Evolutionary conservation across 768 basidiomycete species (phyloP).

Genomic region (Lactarius quietus): DNA sequence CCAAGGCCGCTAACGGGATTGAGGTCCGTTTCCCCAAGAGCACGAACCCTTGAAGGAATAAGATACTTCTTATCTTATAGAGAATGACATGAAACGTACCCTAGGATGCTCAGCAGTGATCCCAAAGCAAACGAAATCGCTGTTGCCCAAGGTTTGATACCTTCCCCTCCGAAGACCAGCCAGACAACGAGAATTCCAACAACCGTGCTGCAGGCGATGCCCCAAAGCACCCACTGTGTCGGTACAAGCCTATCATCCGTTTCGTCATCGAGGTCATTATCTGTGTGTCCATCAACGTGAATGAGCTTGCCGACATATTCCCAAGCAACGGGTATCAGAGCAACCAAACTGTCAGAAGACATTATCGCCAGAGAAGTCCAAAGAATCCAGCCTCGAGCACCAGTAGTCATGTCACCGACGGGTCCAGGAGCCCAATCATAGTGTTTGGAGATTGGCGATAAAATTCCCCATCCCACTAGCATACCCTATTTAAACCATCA

Average conservation of each 20-base stretch:
- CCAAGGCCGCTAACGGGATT: conserved; percentile 92
- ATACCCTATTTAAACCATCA: conserved; percentile 60
- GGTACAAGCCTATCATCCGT: conserved; percentile 80
- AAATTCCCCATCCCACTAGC: conserved; percentile 92
- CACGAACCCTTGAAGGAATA: conserved; percentile 63
- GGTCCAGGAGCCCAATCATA: conserved; percentile 92
- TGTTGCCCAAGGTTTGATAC: conserved; percentile 95
- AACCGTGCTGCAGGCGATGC: conserved; percentile 57
- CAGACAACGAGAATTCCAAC: conserved; percentile 80
- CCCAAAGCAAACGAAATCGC: conserved; percentile 80
- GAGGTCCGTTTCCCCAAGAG: conserved; percentile 93
- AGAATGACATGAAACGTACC: conserved; percentile 44
- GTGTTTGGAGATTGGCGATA: conserved; percentile 83
- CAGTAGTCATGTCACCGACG: conserved; percentile 80
- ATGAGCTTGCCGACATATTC: conserved; percentile 45
- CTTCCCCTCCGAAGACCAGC: conserved; percentile 85
- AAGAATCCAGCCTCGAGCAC: conserved; percentile 95
- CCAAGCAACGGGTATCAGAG: conserved; percentile 69
- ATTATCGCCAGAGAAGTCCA: conserved; percentile 95
- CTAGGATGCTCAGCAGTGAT: conserved; percentile 80
- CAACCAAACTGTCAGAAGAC: conserved; percentile 88
- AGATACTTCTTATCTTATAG: neutral
- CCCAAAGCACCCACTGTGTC: conserved; percentile 67
- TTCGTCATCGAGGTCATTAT: conserved; percentile 66
- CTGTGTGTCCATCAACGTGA: conserved; percentile 26